These are phyloP conservation scores for Cercospora brassicicola DNA, from an alignment of 2,329 filamentous ascomycete species.

Conservation along the genomic window DNA sequence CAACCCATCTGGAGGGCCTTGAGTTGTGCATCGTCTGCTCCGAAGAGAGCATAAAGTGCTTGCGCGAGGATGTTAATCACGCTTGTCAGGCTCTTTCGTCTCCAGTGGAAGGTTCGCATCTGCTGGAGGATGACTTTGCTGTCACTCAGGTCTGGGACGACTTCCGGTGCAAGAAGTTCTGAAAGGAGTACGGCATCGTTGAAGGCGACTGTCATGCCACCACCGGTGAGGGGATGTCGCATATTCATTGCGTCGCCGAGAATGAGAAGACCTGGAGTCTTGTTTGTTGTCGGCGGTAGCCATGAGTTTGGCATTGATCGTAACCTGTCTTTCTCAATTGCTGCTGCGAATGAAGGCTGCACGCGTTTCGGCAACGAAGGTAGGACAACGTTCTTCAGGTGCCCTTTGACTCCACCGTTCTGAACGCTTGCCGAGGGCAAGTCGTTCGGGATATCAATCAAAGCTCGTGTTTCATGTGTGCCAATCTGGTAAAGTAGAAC, in stretches of 20 bases:
- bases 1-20: slow-evolving; percentile 82
- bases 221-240: slow-evolving; percentile 96
- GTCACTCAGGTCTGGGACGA: slow-evolving; percentile 69
- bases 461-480: slow-evolving; percentile 83
- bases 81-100: slow-evolving; percentile 74
- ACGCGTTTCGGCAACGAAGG: slow-evolving; percentile 72
- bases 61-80: slow-evolving; percentile 98
- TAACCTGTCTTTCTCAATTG: slow-evolving; percentile 73
- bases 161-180: slow-evolving; percentile 68
- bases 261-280: slow-evolving; percentile 70
- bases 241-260: slow-evolving; percentile 97
- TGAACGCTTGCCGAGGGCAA: slow-evolving; percentile 70
- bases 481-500: slow-evolving; percentile 96
- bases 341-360: slow-evolving; percentile 70
- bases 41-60: slow-evolving; percentile 88
- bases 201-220: slow-evolving; percentile 96
- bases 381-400: slow-evolving; percentile 76
- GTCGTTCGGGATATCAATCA: slow-evolving; percentile 82
- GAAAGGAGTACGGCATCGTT: slow-evolving; percentile 83
- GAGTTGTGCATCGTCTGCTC: slow-evolving; percentile 76
- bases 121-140: slow-evolving; percentile 64
- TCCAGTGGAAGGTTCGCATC: slow-evolving; percentile 80
- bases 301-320: slow-evolving; percentile 96
- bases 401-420: slow-evolving; percentile 79
- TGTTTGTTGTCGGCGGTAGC: slow-evolving; percentile 76